A percentile compares a stretch with the other conserved stretches of the same genome.
phyloP scores from a whole-genome alignment of 306 rosid species.

The apple (Malus domestica) region ASM211411v1 NC_041803.1:6001501-6002000 shows the following conservation, averaged over 20 bases:
- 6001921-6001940: constrained; percentile 1
- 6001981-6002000: constrained; percentile 26
- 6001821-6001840: constrained; percentile 46
- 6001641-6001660: background rate
- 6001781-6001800: constrained; percentile 40
- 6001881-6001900: constrained; percentile 46
- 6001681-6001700: constrained; percentile 19
- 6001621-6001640: background rate
- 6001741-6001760: constrained; percentile 1
- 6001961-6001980: constrained; percentile 41
- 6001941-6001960: background rate
- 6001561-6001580: constrained; percentile 12
- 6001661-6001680: background rate
- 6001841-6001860: constrained; percentile 17
- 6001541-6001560: constrained; percentile 8
- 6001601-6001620: background rate
- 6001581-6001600: no score
- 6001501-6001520: constrained; percentile 12
- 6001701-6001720: background rate
- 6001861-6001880: constrained; percentile 39
- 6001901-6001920: constrained; percentile 25
- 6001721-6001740: constrained; percentile 10
- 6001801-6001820: constrained; percentile 27
- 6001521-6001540: constrained; percentile 22
- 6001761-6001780: constrained; percentile 12